Evolutionary conservation across 78 protist species (phyloP), one percentile per base, ranked within the genome.

Genomic region (Dictyostelium firmibasis): DNA sequence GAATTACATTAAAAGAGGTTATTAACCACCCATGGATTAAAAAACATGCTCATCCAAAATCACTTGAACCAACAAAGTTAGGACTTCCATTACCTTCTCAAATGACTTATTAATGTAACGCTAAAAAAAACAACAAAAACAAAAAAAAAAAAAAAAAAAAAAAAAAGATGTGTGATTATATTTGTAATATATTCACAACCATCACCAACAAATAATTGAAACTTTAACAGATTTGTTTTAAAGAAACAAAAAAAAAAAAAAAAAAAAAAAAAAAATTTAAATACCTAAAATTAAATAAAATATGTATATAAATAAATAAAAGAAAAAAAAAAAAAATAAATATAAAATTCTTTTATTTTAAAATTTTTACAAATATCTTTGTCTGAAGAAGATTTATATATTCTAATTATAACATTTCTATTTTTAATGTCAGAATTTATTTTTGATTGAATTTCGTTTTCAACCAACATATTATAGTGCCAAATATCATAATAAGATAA

Each of bases 21-120:
- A 84, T 81, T 5, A 75, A 78, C 23, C 96, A 92, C n/a, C 96
- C 96, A 47, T 92, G 96, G 96, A 92, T 92, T 50, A 72, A 47
- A 50, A 77, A 84, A 47, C 35, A 76, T 81, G 91, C 96, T 29
- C 93, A 87, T 62, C 84, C 84, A 78, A n/a, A 87, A n/a, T 62
- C 93, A 78, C 44, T 87, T 3, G 72, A 78, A 31, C 85, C 79
- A 14, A 72, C 79, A 25, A 72, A 72, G 13, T 72, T 72, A 10
- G 41, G 41, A 2, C 23, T 72, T 14, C 79, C 79, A 16, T 16
- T 72, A 20, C 79, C 79, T 11, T 72, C 79, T 11, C 79, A 72
- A 72, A 62, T 62, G 72, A 62, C 72, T 6, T n/a, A 62, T 62
- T 62, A 62, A 62, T 14, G 5, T 16, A 16, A 50, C 20, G n/a